These are phyloP conservation scores for Ganoderma sp. DNA, from an alignment of 1,284 basidiomycete genomes.

Conservation along the genomic window DNA sequence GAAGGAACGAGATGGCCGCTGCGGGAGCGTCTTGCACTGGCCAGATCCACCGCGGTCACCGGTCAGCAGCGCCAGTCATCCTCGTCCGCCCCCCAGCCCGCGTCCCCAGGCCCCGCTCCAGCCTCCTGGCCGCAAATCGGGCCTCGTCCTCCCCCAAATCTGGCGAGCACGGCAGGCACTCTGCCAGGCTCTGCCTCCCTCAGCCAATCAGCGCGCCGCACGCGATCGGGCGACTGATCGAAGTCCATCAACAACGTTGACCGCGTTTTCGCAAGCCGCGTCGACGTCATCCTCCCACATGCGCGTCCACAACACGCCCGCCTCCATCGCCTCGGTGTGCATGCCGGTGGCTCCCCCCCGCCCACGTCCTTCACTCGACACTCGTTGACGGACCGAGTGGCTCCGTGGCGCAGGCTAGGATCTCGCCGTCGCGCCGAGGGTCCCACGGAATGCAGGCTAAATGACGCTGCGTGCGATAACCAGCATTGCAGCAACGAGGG, in stretches of 20 bases:
- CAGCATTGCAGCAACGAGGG: constrained; percentile 6
- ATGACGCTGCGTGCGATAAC: not conserved
- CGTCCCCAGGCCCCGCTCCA: constrained; percentile 16
- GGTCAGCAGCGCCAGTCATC: constrained; percentile 7
- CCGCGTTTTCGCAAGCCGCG: constrained; percentile 1
- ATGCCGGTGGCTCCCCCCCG: not conserved
- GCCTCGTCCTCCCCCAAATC: not conserved
- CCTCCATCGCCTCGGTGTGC: not conserved
- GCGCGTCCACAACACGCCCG: not conserved
- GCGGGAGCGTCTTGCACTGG: constrained; percentile 5
- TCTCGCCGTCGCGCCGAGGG: not conserved
- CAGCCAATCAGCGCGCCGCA: not conserved
- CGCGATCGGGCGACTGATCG: constrained; percentile 4
- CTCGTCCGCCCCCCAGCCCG: constrained; percentile 7
- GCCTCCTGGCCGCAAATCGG: not conserved
- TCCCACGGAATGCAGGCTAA: not conserved
- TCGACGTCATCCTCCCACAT: not conserved
- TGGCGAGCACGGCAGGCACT: not conserved
- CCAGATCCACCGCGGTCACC: not conserved
- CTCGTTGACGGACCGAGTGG: not conserved
- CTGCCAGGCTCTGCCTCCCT: not conserved
- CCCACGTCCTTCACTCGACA: not conserved
- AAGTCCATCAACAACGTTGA: not conserved
- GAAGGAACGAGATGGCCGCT: constrained; percentile 8
- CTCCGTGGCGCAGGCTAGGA: not conserved